phyloP scores from a whole-genome alignment of 2,329 filamentous ascomycete genomes.

The Aspergillus persii region DNA sequence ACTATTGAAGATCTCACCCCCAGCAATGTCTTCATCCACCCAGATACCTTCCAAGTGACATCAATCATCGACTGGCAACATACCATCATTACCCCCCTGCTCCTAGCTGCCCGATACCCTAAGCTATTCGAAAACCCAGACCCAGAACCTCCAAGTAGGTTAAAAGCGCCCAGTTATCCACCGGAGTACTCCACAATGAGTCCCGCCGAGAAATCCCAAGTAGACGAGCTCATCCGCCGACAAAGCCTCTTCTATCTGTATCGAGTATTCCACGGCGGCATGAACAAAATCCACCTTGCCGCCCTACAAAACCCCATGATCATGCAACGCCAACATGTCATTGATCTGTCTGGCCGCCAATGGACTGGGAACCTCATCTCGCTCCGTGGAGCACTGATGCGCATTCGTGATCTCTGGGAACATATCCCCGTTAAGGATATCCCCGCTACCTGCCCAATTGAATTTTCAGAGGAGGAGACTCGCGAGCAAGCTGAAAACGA shows the following conservation, averaged over 20 bases:
- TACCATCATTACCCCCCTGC: conserved; percentile 15
- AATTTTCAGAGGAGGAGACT: conserved; percentile 14
- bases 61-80: conserved; percentile 29
- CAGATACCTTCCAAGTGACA: conserved; percentile 5
- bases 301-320: conserved; percentile 21
- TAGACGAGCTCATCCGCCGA: conserved; percentile 19
- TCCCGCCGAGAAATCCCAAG: conserved; percentile 16
- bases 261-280: conserved; percentile 21
- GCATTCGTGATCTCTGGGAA: conserved; percentile 13
- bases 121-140: conserved; percentile 26
- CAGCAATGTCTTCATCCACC: not conserved
- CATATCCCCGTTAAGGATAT: conserved; percentile 9
- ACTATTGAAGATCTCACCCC: not conserved
- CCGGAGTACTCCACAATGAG: conserved; percentile 17
- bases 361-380: conserved; percentile 25
- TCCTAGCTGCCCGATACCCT: conserved; percentile 21
- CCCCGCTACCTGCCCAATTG: conserved; percentile 13
- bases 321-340: conserved; percentile 18
- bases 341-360: conserved; percentile 20
- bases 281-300: conserved; percentile 22
- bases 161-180: conserved; percentile 17
- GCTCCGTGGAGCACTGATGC: conserved; percentile 19
- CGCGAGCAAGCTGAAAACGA: conserved; percentile 16
- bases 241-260: conserved; percentile 21
- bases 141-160: conserved; percentile 9